Evolutionary conservation across 805 yeast species (phyloP).

Genomic region (Ogataea wickerhamii): DNA sequence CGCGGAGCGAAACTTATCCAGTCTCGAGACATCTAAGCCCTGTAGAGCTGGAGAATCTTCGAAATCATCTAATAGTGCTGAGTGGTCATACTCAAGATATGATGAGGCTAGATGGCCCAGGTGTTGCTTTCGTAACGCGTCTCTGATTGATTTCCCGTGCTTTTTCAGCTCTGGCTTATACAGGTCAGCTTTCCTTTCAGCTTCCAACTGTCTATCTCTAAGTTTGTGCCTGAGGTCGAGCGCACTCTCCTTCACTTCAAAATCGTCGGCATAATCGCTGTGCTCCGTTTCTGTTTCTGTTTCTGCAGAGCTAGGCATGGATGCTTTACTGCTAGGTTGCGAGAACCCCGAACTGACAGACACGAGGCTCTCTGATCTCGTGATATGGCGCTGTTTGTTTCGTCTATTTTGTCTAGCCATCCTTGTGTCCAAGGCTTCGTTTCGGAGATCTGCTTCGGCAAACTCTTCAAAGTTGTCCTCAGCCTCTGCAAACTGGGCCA

Average conservation of each 20-base stretch:
- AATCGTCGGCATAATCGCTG: slow-evolving; percentile 31
- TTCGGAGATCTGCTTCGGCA: slow-evolving; percentile 16
- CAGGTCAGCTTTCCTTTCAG: slow-evolving; percentile 17
- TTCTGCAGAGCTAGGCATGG: slow-evolving; percentile 15
- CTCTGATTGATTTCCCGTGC: slow-evolving; percentile 10
- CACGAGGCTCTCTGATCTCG: slow-evolving; percentile 23
- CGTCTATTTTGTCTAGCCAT: not conserved
- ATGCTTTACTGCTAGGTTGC: slow-evolving; percentile 10
- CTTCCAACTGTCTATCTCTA: slow-evolving; percentile 15
- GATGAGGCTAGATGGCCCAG: not conserved
- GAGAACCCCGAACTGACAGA: slow-evolving; percentile 30
- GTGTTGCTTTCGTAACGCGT: slow-evolving; percentile 5
- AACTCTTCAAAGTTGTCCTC: slow-evolving; percentile 20
- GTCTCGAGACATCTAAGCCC: slow-evolving; percentile 15
- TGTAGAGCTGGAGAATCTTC: slow-evolving; percentile 17
- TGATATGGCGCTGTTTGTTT: not conserved
- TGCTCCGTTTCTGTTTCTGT: slow-evolving; percentile 32
- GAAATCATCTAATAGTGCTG: slow-evolving; percentile 26
- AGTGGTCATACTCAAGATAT: slow-evolving; percentile 23
- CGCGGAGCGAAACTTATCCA: slow-evolving; percentile 19
- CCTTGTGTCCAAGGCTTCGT: not conserved
- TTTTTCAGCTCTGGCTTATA: slow-evolving; percentile 7
- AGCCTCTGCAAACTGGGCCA: slow-evolving; percentile 20
- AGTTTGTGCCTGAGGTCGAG: slow-evolving; percentile 17
- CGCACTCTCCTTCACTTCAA: slow-evolving; percentile 17